Conservation (phyloP, 2,329 filamentous ascomycete species). For the Pyricularia sp. region DNA sequence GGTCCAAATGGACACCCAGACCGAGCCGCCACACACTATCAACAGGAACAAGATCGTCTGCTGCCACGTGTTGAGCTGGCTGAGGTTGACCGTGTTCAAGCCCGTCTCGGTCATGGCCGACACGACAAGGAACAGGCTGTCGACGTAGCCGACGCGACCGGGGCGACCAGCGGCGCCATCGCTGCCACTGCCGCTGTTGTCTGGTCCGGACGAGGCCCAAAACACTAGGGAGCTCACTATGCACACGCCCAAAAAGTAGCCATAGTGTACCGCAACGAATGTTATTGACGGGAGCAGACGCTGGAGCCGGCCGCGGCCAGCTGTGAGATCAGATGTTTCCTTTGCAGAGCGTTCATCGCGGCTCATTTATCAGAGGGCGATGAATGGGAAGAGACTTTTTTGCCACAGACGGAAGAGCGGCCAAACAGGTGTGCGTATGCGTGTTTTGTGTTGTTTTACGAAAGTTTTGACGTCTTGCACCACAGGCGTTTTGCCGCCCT, state of each 20-base stretch:
- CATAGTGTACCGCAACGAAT: slow-evolving; percentile 56
- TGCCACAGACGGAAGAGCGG: neutral
- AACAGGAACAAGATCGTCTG: slow-evolving; percentile 54
- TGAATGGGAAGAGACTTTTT: neutral
- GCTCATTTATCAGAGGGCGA: neutral
- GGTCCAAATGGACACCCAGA: slow-evolving; percentile 56
- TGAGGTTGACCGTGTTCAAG: slow-evolving; percentile 54
- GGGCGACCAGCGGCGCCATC: neutral
- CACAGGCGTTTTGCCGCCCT: neutral
- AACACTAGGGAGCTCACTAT: slow-evolving; percentile 51
- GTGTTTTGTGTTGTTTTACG: neutral
- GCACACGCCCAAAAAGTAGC: slow-evolving; percentile 50
- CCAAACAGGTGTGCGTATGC: neutral
- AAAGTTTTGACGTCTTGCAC: neutral
- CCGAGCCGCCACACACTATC: slow-evolving; percentile 53
- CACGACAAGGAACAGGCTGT: slow-evolving; percentile 54
- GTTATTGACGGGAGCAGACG: slow-evolving; percentile 34
- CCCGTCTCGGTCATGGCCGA: slow-evolving; percentile 61
- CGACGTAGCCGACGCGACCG: slow-evolving; percentile 45
- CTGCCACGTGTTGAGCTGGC: slow-evolving; percentile 55
- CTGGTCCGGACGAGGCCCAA: slow-evolving; percentile 43
- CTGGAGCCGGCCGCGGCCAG: slow-evolving; percentile 1
- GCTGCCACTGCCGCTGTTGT: slow-evolving; percentile 10
- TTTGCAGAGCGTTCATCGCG: neutral
- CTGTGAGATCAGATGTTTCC: neutral